Conservation (phyloP, 257 asterid genomes). For the Verbascum thapsus region DNA sequence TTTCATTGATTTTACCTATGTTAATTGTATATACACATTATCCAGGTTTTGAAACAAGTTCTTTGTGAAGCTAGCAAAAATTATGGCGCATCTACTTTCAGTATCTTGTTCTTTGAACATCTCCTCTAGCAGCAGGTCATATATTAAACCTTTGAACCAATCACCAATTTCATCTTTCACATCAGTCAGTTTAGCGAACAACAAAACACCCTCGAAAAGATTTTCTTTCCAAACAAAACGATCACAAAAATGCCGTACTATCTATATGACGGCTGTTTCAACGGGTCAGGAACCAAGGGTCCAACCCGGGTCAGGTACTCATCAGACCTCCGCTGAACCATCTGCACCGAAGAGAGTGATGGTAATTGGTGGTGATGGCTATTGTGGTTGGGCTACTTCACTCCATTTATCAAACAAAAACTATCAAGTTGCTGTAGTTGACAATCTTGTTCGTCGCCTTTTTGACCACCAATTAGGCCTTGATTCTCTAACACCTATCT, state of each 20-base stretch:
- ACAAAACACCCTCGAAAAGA: conserved; percentile 33
- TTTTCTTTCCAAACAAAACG: conserved; percentile 24
- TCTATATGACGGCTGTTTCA: conserved; percentile 56
- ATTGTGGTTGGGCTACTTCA: conserved; percentile 86
- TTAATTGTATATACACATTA: background rate
- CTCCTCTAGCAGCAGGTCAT: conserved; percentile 40
- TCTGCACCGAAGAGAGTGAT: conserved; percentile 63
- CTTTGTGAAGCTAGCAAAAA: conserved; percentile 12
- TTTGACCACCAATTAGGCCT: conserved; percentile 95
- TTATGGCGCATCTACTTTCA: conserved; percentile 75
- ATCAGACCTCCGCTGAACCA: conserved; percentile 36
- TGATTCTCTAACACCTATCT: conserved; percentile 86
- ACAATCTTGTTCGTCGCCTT: conserved; percentile 80
- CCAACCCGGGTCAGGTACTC: conserved; percentile 42
- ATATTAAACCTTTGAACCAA: conserved; percentile 34
- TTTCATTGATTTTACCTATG: no score
- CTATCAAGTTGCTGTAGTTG: conserved; percentile 81
- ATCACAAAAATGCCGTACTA: conserved; percentile 32
- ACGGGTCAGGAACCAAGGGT: conserved; percentile 51
- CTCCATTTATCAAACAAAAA: conserved; percentile 69
- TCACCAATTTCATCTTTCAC: conserved; percentile 36
- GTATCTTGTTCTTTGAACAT: conserved; percentile 55
- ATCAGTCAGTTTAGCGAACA: conserved; percentile 35
- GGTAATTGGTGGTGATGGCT: conserved; percentile 98
- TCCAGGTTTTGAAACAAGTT: conserved; percentile 38